Base-by-base conservation (phyloP, 495 filamentous ascomycete genomes). In the Penicillium pulvis region DNA sequence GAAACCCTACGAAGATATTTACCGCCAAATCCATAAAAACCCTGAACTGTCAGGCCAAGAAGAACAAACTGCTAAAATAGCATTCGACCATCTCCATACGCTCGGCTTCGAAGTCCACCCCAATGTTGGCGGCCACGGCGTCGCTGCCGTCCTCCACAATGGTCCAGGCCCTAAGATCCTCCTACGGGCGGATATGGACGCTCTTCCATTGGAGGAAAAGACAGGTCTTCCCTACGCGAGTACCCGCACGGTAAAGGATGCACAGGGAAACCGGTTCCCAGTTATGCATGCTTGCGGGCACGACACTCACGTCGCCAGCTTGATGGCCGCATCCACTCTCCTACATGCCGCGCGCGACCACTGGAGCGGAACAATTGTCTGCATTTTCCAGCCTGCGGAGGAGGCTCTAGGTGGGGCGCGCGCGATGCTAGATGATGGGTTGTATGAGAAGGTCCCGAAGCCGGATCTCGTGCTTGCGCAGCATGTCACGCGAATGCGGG, bases 281-380 rank as follows among this genome's bases (percentile, higher is more conserved):
- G 83, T 86, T 1, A 87, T 87, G 85, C 86, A 88, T 66, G 84
- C 87, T 31, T 88, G 85, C 67, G 86, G 86, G 1, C 86, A 90
- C 57, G 87, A 90, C 59, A 80, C 83, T 60, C 85, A 90, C 63
- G 75, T 86, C 11, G 69, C 80, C 0, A 65, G 62, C 16, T 68
- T 88, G 14, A 69, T 88, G 43, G 84, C 76, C 2, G 75, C 78
- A 2, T 78, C 84, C 0, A 64, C 71, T 35, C 68, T 81, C 0
- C 66, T 88, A 16, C 53, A 67, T 24, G 48, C 59, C 7, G 73
- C 77, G 1, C 71, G 69, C 11, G 60, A 71, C 0, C 14, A 71
- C 17, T 89, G 85, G 85, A 62, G 46, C 11, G 85, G 86, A 0
- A 88, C 84, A 0, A 49, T 88, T 8, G 65, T 88, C 2, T 64